Evolutionary conservation across 306 rosid genomes (phyloP), one percentile per base, ranked within the genome.

Genomic region (Carpinus viminea): DNA sequence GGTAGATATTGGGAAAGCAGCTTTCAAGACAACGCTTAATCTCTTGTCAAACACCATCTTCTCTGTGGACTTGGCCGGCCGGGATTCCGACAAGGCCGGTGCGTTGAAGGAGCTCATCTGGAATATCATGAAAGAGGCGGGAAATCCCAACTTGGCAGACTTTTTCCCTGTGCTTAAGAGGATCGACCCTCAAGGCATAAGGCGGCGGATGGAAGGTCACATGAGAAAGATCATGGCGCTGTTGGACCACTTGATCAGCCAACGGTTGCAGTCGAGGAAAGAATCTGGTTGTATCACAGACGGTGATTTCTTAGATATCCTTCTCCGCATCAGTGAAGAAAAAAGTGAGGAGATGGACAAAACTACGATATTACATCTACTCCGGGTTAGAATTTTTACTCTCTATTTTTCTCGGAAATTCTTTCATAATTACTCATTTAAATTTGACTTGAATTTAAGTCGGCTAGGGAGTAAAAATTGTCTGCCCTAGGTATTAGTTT

Each of bases 121-220:
- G 7, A 76, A 76, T 28, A 50, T 90, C 6, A 60, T 84, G 86
- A 74, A 69, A 16, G 86, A 80, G 28, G 75, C 73, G 0, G 90
- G 86, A 45, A 80, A 81, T 38, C 89, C 88, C 1, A 87, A 89
- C 10, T 57, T 89, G 74, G 83, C 24, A 0, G 91, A 89, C 79
- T 79, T 50, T 79, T 87, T 89, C 15, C 87, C 89, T 0, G 2
- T 81, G 24, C 76, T 87, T 52, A 85, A 65, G 75, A 75, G 50
- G 68, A 3, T 83, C 47, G 89, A 87, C 57, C 89, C 87, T 31
- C 86, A 85, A 18, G 89, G 91, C 0, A 55, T 76, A 5, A 78
- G 73, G 20, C 46, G 74, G 8, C 45, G 76, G 0, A 46, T 85
- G 60, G 2, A 70, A 4, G 28, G n/a, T 54, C 72, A 79, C 50